Conservation (phyloP, 2,329 filamentous ascomycete genomes). For the Fusarium pseudograminearum region DNA sequence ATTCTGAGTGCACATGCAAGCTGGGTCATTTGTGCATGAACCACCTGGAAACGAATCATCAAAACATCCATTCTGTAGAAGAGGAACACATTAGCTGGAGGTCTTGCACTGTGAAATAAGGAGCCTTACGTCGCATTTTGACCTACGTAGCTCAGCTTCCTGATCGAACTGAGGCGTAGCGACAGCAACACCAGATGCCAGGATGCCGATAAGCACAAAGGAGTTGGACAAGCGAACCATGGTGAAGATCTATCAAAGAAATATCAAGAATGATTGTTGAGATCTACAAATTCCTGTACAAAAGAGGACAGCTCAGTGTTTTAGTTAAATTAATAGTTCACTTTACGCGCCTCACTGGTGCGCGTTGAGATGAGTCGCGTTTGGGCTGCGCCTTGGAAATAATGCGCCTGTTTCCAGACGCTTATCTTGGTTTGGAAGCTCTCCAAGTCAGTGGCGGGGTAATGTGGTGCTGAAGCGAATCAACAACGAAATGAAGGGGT, state of each 20-base stretch:
- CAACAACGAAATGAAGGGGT: not conserved
- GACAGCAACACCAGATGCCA: not conserved
- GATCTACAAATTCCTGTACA: fast-evolving
- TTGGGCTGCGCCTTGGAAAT: not conserved
- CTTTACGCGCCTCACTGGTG: not conserved
- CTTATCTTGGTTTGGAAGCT: slow-evolving; percentile 3
- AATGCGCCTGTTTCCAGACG: not conserved
- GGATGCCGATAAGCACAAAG: not conserved
- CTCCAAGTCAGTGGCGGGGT: not conserved
- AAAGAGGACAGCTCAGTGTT: not conserved
- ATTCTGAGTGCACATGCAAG: slow-evolving; percentile 3
- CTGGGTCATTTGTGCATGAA: slow-evolving; percentile 7
- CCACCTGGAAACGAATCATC: slow-evolving; percentile 3
- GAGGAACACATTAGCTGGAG: fast-evolving
- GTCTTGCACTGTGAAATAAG: fast-evolving
- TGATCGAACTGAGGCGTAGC: not conserved
- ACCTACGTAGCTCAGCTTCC: slow-evolving; percentile 1
- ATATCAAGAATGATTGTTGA: fast-evolving
- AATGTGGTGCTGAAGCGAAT: not conserved
- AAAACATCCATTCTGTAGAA: slow-evolving; percentile 6
- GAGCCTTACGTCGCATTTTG: slow-evolving; percentile 1
- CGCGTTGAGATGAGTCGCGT: not conserved
- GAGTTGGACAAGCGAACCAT: not conserved
- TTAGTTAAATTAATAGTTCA: not conserved
- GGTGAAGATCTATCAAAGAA: fast-evolving